Evolutionary conservation across 164 flowering plant species (phyloP).

Genomic region (Piper longum): DNA sequence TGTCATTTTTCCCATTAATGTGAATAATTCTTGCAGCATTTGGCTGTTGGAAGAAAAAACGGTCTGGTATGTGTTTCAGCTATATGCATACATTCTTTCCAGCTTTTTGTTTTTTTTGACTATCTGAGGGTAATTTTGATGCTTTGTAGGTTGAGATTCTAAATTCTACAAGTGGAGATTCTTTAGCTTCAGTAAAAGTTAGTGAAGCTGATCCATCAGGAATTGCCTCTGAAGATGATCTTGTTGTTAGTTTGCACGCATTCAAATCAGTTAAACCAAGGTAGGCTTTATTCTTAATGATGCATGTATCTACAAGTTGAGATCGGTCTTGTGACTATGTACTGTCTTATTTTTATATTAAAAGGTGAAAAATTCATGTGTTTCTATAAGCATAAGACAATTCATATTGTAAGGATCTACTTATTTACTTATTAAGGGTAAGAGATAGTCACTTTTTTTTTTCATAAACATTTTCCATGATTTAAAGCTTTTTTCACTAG

Average conservation of each 20-base stretch:
- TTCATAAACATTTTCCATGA: no score
- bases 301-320: no score
- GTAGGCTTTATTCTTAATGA: background rate
- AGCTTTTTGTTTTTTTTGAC: background rate
- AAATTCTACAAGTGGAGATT: slow-evolving; percentile 58
- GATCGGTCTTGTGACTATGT: no score
- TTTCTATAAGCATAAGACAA: no score
- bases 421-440: no score
- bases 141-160: slow-evolving; percentile 53
- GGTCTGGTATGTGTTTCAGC: slow-evolving; percentile 47
- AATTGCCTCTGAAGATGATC: slow-evolving; percentile 26
- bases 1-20: background rate
- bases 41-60: slow-evolving; percentile 74
- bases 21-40: slow-evolving; percentile 37
- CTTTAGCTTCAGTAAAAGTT: slow-evolving; percentile 19
- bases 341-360: no score
- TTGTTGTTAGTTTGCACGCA: slow-evolving; percentile 58
- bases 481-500: background rate
- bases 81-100: no score
- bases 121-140: background rate
- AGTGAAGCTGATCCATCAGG: slow-evolving; percentile 12
- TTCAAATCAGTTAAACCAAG: slow-evolving; percentile 21
- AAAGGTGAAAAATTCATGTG: no score
- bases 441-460: no score
- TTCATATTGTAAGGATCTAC: no score